Conservation (phyloP, 2,329 filamentous ascomycete genomes). For the Aaosphaeria arxii region DNA sequence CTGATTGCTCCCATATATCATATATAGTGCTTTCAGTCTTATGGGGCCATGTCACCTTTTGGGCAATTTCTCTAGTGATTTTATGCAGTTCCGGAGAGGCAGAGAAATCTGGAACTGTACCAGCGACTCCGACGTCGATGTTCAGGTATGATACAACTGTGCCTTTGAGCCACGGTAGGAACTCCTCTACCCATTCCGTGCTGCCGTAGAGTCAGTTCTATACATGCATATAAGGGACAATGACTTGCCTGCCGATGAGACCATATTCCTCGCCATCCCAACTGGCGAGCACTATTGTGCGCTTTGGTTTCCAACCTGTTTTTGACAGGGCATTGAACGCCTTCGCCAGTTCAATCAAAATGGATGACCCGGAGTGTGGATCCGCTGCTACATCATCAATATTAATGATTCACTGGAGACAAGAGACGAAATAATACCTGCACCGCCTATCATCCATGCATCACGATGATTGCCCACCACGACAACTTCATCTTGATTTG, state of each 20-base stretch:
- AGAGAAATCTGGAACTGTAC: slow-evolving; percentile 38
- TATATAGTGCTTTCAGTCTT: slow-evolving; percentile 42
- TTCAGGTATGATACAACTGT: slow-evolving; percentile 51
- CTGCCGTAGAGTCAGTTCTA: slow-evolving; percentile 12
- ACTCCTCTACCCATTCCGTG: slow-evolving; percentile 52
- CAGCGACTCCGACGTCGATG: slow-evolving; percentile 49
- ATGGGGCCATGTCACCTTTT: slow-evolving; percentile 42
- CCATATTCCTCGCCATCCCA: slow-evolving; percentile 46
- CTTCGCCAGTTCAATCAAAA: slow-evolving; percentile 50
- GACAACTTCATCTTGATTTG: slow-evolving; percentile 55
- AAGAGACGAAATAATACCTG: too few species aligned
- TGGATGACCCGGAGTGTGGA: slow-evolving; percentile 50
- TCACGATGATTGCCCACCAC: slow-evolving; percentile 54
- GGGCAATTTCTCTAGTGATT: slow-evolving; percentile 34
- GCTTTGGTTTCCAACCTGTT: slow-evolving; percentile 51
- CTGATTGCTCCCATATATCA: slow-evolving; percentile 41
- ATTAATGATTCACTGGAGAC: too few species aligned
- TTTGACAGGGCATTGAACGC: slow-evolving; percentile 48
- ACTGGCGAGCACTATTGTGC: slow-evolving; percentile 46
- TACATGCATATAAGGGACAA: slow-evolving; percentile 2
- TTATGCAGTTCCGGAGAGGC: slow-evolving; percentile 42
- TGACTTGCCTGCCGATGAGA: slow-evolving; percentile 27
- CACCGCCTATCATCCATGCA: slow-evolving; percentile 53
- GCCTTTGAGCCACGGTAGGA: slow-evolving; percentile 45
- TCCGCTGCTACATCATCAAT: slow-evolving; percentile 39